Percentiles rank a stretch among this genome's conserved stretches.
phyloP scores from a whole-genome alignment of 768 basidiomycete species.

The Lactarius akahatsu region DNA sequence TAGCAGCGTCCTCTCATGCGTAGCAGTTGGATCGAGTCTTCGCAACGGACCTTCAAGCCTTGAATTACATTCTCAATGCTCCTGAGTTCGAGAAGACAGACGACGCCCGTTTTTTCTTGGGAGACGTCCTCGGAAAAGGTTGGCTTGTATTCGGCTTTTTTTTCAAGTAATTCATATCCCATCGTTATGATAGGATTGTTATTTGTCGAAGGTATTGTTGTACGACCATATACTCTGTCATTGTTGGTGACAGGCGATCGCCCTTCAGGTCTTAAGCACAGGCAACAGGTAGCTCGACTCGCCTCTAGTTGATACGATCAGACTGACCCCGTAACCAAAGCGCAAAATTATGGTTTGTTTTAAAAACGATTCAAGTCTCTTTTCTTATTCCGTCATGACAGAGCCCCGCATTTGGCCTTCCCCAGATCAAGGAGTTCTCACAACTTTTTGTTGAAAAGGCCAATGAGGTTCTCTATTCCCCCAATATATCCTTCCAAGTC shows the following conservation, averaged over 20 bases:
- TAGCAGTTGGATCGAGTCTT: constrained; percentile 2
- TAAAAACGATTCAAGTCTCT: not conserved
- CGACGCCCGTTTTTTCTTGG: not conserved
- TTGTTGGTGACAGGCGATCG: not conserved
- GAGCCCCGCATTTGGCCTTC: constrained; percentile 24
- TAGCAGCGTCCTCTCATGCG: not conserved
- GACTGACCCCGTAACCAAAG: constrained; percentile 10
- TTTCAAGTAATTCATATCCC: not conserved
- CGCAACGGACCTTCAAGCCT: constrained; percentile 18
- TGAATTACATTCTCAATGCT: constrained; percentile 18
- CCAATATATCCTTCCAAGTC: not conserved
- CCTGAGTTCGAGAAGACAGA: constrained; percentile 24
- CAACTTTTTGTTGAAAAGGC: constrained; percentile 25
- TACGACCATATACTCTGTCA: not conserved
- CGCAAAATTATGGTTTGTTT: constrained; percentile 23
- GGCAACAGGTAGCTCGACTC: constrained; percentile 16
- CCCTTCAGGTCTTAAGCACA: constrained; percentile 16
- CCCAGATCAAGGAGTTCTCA: constrained; percentile 19
- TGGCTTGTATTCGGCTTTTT: not conserved
- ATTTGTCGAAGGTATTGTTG: constrained; percentile 16
- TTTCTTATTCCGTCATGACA: constrained; percentile 2
- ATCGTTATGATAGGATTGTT: constrained; percentile 15
- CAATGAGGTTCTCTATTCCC: constrained; percentile 17
- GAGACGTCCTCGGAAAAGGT: constrained; percentile 17
- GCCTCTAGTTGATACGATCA: not conserved